Percentiles rank a stretch among this genome's conserved stretches.
phyloP scores from a whole-genome alignment of 176 grass and related monocot species.

The Saccharum spontaneum region DNA sequence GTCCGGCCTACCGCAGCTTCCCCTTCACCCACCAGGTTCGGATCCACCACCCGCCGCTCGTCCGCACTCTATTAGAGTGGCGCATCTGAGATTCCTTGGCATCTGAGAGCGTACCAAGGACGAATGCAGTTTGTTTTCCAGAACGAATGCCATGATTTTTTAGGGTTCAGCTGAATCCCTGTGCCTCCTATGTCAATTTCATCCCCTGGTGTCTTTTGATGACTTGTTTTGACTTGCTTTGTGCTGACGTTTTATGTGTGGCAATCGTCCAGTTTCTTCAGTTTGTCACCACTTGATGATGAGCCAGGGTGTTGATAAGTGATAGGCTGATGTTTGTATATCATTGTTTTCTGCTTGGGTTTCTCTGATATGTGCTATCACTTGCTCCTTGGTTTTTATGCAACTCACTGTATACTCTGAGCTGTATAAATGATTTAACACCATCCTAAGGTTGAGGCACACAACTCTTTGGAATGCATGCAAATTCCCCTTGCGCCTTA shows the following conservation, averaged over 20 bases:
- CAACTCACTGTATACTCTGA: not conserved
- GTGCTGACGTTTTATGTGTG: not conserved
- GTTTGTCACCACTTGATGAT: not conserved
- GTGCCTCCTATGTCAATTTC: not conserved
- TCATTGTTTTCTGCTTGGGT: not conserved
- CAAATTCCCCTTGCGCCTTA: not conserved
- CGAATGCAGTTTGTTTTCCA: not conserved
- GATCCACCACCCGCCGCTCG: no score
- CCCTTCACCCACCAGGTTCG: no score
- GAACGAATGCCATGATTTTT: no score
- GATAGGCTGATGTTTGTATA: not conserved
- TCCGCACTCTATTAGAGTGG: no score
- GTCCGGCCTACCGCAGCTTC: no score
- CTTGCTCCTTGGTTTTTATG: not conserved
- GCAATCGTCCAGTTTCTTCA: not conserved
- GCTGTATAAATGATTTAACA: not conserved
- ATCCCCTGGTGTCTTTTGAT: not conserved
- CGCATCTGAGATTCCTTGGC: no score
- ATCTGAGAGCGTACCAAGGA: no score
- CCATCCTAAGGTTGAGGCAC: not conserved
- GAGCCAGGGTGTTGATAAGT: no score
- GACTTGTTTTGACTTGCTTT: not conserved
- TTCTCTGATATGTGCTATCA: not conserved
- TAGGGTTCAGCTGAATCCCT: not conserved
- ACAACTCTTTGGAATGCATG: not conserved